A percentile compares a stretch with the other conserved stretches of the same genome.
phyloP scores from a whole-genome alignment of 352 stramenopile genomes.

The Phytophthora sojae region DNA sequence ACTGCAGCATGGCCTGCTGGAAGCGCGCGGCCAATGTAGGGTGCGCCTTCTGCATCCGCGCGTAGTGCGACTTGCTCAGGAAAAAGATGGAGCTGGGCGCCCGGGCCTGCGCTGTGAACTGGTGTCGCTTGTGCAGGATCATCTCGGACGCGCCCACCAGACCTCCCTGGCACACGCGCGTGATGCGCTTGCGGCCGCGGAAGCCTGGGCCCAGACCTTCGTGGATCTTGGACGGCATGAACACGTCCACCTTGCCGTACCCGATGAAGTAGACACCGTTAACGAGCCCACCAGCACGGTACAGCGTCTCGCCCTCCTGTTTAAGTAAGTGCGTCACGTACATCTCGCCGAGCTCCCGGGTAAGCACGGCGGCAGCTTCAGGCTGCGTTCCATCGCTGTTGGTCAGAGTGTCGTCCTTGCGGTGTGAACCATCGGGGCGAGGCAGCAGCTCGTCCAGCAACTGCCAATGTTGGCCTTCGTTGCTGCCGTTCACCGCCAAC shows the following conservation, averaged over 20 bases:
- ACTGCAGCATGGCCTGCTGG: conserved; percentile 87
- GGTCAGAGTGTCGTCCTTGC: conserved; percentile 14
- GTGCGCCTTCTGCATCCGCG: conserved; percentile 72
- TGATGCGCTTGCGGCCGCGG: conserved; percentile 77
- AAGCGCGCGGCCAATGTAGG: conserved; percentile 78
- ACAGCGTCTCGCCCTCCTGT: conserved; percentile 71
- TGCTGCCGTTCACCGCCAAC: conserved; percentile 36
- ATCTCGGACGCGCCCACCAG: conserved; percentile 83
- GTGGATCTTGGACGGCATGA: conserved; percentile 81
- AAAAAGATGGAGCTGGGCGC: conserved; percentile 83
- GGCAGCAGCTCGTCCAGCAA: conserved; percentile 77
- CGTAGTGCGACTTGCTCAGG: conserved; percentile 76
- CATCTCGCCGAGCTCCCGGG: conserved; percentile 67
- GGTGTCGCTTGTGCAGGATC: conserved; percentile 83
- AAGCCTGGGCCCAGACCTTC: conserved; percentile 85
- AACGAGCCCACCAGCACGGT: conserved; percentile 66
- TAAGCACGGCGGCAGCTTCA: conserved; percentile 42
- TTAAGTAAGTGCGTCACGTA: conserved; percentile 74
- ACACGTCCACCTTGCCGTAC: conserved; percentile 88
- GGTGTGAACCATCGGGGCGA: conserved; percentile 25
- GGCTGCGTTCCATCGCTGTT: conserved; percentile 3
- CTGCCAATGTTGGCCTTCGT: conserved; percentile 51
- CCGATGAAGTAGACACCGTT: conserved; percentile 85
- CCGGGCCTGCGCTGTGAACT: conserved; percentile 81
- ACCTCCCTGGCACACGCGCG: conserved; percentile 81